A percentile compares a stretch with the other conserved stretches of the same genome.
phyloP scores from a whole-genome alignment of 129 eudicot genomes.

The Saussurea involucrata region DNA sequence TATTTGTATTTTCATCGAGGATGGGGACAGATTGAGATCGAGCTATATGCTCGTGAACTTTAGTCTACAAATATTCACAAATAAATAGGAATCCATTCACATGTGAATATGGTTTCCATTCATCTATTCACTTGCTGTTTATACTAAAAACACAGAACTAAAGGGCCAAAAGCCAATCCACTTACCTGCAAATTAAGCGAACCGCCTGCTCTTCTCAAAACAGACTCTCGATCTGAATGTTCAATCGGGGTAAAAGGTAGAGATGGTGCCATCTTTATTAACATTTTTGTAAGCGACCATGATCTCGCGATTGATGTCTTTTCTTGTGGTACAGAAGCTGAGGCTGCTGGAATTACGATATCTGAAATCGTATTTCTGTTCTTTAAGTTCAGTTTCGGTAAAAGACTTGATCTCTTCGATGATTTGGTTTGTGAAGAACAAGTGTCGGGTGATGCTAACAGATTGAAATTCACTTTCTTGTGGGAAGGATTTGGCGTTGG shows the following conservation, averaged over 20 bases:
- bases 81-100: background rate
- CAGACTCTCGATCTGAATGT: conserved; percentile 39
- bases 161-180: background rate
- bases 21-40: conserved; percentile 77
- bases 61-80: conserved; percentile 42
- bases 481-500: conserved; percentile 47
- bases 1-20: conserved; percentile 36
- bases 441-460: conserved; percentile 39
- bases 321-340: conserved; percentile 41
- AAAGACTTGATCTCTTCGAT: conserved; percentile 38
- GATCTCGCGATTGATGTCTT: conserved; percentile 55
- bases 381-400: conserved; percentile 51
- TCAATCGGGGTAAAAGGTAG: conserved; percentile 48
- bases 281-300: conserved; percentile 77
- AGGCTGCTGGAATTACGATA: conserved; percentile 27
- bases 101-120: background rate
- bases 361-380: conserved; percentile 39
- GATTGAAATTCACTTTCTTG: conserved; percentile 60
- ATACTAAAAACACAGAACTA: conserved; percentile 5
- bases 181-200: conserved; percentile 47
- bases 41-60: conserved; percentile 41
- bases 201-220: conserved; percentile 34
- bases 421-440: conserved; percentile 44
- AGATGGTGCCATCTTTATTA: conserved; percentile 60
- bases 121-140: background rate